These are phyloP conservation scores for Thermomucor indicae-seudaticae DNA, from an alignment of 371 early-diverging fungal species.

Conservation along the genomic window DNA sequence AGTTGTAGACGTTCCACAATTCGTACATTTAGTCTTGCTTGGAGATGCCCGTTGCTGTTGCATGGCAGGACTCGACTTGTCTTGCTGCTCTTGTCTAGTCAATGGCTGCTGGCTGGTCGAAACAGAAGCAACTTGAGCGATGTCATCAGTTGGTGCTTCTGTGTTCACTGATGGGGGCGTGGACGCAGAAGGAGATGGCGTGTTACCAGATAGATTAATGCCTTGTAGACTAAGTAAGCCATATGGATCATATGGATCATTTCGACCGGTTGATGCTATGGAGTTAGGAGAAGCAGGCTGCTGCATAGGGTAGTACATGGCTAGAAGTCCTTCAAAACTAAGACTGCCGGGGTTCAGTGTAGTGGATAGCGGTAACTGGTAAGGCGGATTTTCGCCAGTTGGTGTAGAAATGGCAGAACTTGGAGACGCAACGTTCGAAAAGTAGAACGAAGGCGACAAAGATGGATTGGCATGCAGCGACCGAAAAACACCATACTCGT, in stretches of 20 bases:
- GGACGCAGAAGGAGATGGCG: not conserved
- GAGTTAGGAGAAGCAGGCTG: slow-evolving; percentile 4
- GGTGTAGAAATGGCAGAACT: slow-evolving; percentile 8
- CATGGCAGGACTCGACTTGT: not conserved
- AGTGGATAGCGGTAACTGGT: not conserved
- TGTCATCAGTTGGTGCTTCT: not conserved
- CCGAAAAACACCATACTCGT: too few species aligned
- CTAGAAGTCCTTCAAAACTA: slow-evolving; percentile 10
- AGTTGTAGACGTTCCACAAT: slow-evolving; percentile 22
- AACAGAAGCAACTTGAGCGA: not conserved
- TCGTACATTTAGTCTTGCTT: slow-evolving; percentile 22
- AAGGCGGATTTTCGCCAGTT: slow-evolving; percentile 2
- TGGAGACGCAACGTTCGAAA: slow-evolving; percentile 5
- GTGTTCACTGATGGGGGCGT: not conserved
- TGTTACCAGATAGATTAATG: slow-evolving; percentile 1
- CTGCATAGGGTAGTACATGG: slow-evolving; percentile 7
- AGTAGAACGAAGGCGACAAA: too few species aligned
- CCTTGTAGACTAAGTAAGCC: slow-evolving; percentile 2
- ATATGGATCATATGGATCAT: slow-evolving; percentile 1
- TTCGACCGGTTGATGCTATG: slow-evolving; percentile 1
- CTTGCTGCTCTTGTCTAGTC: not conserved
- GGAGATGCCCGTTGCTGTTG: not conserved
- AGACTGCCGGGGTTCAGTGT: slow-evolving; percentile 7
- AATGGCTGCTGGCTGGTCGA: not conserved
- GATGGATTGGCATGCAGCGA: too few species aligned